Conservation (phyloP, 352 stramenopile species). For the Globisporangium polare region DNA sequence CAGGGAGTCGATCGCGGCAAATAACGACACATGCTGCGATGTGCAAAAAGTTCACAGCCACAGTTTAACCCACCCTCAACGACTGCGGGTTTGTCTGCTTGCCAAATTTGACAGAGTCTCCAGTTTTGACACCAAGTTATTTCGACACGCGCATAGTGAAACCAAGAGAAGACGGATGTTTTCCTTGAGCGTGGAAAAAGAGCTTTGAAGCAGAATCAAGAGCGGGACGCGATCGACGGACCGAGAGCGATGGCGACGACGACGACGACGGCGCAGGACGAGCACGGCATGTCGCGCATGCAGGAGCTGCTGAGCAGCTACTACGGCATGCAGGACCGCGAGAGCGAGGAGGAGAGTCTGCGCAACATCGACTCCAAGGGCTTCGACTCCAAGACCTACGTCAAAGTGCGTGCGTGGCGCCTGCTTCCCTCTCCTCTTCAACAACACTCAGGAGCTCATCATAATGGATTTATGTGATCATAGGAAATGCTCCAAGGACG, state of each 20-base stretch:
- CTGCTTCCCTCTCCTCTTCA: not conserved
- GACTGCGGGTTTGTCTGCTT: too few relatives aligned
- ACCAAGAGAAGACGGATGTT: too few relatives aligned
- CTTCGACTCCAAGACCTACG: slow-evolving; percentile 70
- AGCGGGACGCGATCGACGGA: too few relatives aligned
- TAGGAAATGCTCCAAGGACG: slow-evolving; percentile 58
- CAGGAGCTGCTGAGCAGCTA: slow-evolving; percentile 88
- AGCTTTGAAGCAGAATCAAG: not conserved
- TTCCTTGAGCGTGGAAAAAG: not conserved
- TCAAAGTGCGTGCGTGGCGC: slow-evolving; percentile 36
- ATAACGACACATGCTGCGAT: too few relatives aligned
- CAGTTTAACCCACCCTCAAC: too few relatives aligned
- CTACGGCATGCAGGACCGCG: slow-evolving; percentile 77
- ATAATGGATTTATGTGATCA: not conserved
- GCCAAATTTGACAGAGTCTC: too few relatives aligned
- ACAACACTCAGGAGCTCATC: not conserved
- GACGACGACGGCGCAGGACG: slow-evolving; percentile 29
- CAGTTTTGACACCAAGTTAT: too few relatives aligned
- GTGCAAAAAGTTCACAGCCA: too few relatives aligned
- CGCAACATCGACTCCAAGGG: slow-evolving; percentile 75
- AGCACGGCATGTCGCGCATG: slow-evolving; percentile 79
- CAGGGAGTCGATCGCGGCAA: too few relatives aligned
- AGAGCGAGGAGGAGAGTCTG: slow-evolving; percentile 58
- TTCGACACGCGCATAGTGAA: too few relatives aligned
- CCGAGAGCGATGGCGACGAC: too few relatives aligned